Evolutionary conservation across 2,329 filamentous ascomycete genomes (phyloP), one percentile per base, ranked within the genome.

Genomic region (Annulohypoxylon truncatum): DNA sequence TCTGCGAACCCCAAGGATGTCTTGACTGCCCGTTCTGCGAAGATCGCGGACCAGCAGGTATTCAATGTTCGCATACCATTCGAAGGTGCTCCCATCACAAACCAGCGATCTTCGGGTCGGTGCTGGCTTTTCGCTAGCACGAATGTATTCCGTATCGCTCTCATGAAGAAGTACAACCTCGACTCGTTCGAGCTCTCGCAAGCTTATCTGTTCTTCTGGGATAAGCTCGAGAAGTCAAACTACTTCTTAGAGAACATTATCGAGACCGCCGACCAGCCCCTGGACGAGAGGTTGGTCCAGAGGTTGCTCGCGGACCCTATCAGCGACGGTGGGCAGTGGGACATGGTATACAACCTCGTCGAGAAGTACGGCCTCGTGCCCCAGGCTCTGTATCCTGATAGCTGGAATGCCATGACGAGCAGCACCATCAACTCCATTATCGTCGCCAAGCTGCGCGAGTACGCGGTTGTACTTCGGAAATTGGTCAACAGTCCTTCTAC

Each of bases 121-220:
- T 97, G 94, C 83, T 97, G 94, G 94, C 87, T 97, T 68, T 97
- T 97, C 73, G 94, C 94, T 0, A 89, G 92, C 3, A 96, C 92
- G n/a, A 97, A 97, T 73, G 90, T 96, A 60, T 96, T 97, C 80
- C 90, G 94, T 26, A 86, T 97, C n/a, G 91, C 93, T 0, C 83
- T 97, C 48, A 95, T 96, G 90, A 91, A 92, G 79, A 90, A 90
- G 73, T 92, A 96, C 79, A 87, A 89, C 68, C 86, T 97, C 18
- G 86, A 89, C 48, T 83, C 86, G 56, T 96, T 97, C 74, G 92
- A 97, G 82, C 84, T 97, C n/a, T 94, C 90, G 28, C 94, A 97
- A 79, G 85, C 90, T 0, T 96, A 96, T 74, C 85, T 97, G 3
- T 97, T 95, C 81, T 97, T 93, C 84, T 96, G 92, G 90, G 94